Evolutionary conservation across 2,329 filamentous ascomycete species (phyloP), one percentile per base, ranked within the genome.

Genomic region (Pezicula rhizophila): DNA sequence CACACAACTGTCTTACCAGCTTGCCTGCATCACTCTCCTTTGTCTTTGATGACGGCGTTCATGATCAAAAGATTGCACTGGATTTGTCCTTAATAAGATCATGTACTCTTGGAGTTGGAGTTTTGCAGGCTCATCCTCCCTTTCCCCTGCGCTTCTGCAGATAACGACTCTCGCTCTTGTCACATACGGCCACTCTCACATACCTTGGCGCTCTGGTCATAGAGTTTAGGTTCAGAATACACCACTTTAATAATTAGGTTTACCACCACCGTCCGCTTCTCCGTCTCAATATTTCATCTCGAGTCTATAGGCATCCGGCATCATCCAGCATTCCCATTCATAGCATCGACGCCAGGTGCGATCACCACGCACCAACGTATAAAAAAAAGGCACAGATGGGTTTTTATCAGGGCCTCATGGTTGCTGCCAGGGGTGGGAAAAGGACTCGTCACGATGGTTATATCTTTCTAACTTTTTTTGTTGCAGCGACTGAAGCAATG

Each of bases 141-240:
- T 56, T 47, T 52, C 43, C 46, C 52, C 56, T 58, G 57, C 58
- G 50, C 28, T 51, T 48, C 28, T 31, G 45, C 54, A 56, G 57
- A 55, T 52, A 52, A 60, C 46, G 55, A 60, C 56, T 57, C 53
- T 59, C 53, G 49, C 53, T 57, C 46, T 57, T 60, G 60, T 58
- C 50, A 57, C 52, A 62, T 60, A 59, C 42, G 56, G 43, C 34
- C 38, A 41, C 46, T 23, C 42, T 39, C 48, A 41, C 33, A 42
- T 15, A 50, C 43, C 35, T 46, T 44, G 47, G 37, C 42, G 45
- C 44, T 42, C 40, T 42, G 23, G 25, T 28, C 20, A 42, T 42
- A 42, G 40, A 42, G 40, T 28, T 26, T 42, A 28, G 40, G 18
- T 28, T 12, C 15, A 42, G 12, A 25, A 42, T 25, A 31, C 28